Evolutionary conservation across 805 yeast genomes (phyloP).

Genomic region (Candida glaebosa): DNA sequence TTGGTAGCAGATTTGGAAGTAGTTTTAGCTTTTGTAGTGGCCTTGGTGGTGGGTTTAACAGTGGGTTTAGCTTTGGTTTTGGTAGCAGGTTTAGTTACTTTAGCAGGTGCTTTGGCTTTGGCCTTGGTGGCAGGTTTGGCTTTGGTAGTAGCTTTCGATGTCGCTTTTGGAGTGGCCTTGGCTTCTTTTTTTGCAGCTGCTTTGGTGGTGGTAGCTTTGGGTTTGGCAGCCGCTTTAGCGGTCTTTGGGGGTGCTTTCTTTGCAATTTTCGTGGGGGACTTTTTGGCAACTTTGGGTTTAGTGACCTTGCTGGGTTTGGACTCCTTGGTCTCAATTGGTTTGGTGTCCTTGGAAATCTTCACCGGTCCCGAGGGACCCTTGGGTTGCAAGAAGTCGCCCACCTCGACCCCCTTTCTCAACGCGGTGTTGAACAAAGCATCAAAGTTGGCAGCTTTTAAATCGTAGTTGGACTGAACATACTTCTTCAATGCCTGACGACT

Average conservation of each 20-base stretch:
- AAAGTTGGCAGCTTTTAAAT: conserved; percentile 59
- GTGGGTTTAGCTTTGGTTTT: conserved; percentile 1
- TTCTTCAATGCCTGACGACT: conserved; percentile 88
- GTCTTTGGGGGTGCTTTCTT: conserved; percentile 19
- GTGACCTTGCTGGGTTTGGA: conserved; percentile 13
- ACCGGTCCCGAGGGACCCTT: conserved; percentile 89
- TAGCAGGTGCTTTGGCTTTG: no score
- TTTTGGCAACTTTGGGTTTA: conserved; percentile 18
- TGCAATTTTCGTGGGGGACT: conserved; percentile 15
- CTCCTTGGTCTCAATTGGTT: conserved; percentile 17
- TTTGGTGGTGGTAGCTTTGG: conserved; percentile 14
- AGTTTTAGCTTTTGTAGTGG: conserved; percentile 5
- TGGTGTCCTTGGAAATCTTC: conserved; percentile 52
- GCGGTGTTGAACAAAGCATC: conserved; percentile 77
- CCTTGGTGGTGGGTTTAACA: conserved; percentile 1
- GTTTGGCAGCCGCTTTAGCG: conserved; percentile 12
- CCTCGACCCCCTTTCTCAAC: conserved; percentile 72
- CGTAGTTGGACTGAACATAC: conserved; percentile 63
- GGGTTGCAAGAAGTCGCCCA: conserved; percentile 78
- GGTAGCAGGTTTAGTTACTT: conserved; percentile 12
- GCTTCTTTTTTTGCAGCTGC: conserved; percentile 16
- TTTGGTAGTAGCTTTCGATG: conserved; percentile 18
- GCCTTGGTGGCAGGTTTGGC: conserved; percentile 7
- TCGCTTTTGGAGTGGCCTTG: conserved; percentile 20
- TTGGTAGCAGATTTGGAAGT: conserved; percentile 7